Evolutionary conservation across 75 land plant species (phyloP), one percentile per base, ranked within the genome.

Genomic region (Selaginella tamariscina): DNA sequence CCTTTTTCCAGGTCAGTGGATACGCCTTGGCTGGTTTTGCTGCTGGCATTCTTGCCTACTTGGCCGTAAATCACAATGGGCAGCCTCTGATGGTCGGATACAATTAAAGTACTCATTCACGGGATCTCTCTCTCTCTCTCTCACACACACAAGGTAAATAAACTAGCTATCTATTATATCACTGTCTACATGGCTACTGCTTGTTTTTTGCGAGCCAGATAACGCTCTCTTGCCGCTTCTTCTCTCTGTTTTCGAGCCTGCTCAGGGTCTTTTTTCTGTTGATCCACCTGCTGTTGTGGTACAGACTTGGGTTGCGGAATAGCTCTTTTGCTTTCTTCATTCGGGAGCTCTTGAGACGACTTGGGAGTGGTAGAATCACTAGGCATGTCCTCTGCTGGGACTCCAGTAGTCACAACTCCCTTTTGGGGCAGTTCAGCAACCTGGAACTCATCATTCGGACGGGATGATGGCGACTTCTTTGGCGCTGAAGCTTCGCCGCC

Each of bases 1-100:
- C 15, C 15, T 39, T 39, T 39, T 39, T 39, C 49, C 91, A 94
- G 98, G 96, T 94, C 31, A 94, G 88, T 66, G 98, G 98, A 2
- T 86, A 84, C 76, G 98, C 98, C 18, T 79, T 94, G 33, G 98
- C 96, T 31, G 98, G 98, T 31, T 94, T 87, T 78, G 80, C 80
- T 54, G 88, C 91, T 67, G 98, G 98, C 0, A 78, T 94, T 64
- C 78, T 77, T 67, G 75, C 91, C 30, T 94, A 94, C 69, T 32
- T 94, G 55, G 91, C 86, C 29, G 33, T 68, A 27, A 74, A 82
- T 29, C 82, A 85, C 65, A 64, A n/a, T n/a, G n/a, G n/a, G n/a
- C n/a, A n/a, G n/a, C n/a, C n/a, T n/a, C n/a, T n/a, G n/a, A n/a
- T n/a, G n/a, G n/a, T n/a, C n/a, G n/a, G n/a, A n/a, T n/a, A n/a